Percentiles rank a stretch among this genome's conserved stretches.
Evolutionary conservation across 257 asterid species (phyloP).

Genomic region (Parsonsia alboflavescens): DNA sequence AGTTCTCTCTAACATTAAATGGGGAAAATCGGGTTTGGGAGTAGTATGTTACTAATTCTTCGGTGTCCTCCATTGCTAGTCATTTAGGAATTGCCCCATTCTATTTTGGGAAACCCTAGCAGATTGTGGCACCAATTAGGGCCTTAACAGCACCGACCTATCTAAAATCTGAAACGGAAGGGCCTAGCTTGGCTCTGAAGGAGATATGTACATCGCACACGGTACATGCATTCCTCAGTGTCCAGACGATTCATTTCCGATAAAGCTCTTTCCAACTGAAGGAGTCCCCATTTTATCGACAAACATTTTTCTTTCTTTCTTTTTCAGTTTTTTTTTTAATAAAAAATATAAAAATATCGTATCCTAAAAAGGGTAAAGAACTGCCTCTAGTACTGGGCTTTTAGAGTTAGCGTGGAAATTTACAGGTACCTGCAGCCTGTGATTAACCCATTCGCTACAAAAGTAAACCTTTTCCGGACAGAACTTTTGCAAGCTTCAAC

Average conservation of each 20-base stretch:
- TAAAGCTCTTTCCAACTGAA: too few relatives aligned
- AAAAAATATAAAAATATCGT: too few relatives aligned
- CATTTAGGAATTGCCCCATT: background rate
- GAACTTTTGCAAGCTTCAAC: background rate
- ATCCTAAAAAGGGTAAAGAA: too few relatives aligned
- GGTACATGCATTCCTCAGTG: too few relatives aligned
- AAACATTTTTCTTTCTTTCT: background rate
- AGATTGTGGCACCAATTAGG: background rate
- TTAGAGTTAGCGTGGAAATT: background rate
- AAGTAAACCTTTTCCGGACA: background rate
- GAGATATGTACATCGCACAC: too few relatives aligned
- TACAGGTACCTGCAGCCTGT: background rate
- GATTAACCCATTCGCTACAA: background rate
- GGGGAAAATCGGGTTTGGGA: too few relatives aligned
- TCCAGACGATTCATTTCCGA: too few relatives aligned
- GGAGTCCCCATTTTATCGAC: background rate
- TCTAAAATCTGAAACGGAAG: background rate
- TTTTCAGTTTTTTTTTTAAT: too few relatives aligned
- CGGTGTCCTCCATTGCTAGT: background rate
- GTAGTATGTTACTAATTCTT: too few relatives aligned
- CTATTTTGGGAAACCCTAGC: background rate
- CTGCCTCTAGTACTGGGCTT: background rate
- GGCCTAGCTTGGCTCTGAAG: background rate
- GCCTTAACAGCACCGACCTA: conserved; percentile 5
- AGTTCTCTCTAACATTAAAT: too few relatives aligned